A percentile compares a stretch with the other conserved stretches of the same genome.
phyloP scores from a whole-genome alignment of 1,139 yeast species.

The Sugiyamaella japonica region DNA sequence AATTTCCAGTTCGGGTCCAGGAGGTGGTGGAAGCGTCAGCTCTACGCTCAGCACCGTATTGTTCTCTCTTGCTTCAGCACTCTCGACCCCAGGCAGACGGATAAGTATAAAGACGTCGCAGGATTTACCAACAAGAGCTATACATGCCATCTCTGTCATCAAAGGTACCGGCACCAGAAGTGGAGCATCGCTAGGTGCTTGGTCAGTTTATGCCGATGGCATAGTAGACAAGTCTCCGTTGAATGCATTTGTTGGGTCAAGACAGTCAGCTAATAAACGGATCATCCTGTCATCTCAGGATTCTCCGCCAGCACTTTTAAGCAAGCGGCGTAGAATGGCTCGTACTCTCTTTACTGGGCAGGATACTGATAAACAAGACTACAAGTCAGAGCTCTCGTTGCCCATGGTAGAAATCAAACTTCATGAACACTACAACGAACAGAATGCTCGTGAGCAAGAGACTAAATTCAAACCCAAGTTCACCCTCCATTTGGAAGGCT shows the following conservation, averaged over 20 bases:
- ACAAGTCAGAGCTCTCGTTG: constrained; percentile 50
- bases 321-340: constrained; percentile 30
- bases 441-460: not conserved
- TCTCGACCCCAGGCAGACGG: constrained; percentile 46
- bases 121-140: constrained; percentile 54
- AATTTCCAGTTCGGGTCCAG: constrained; percentile 44
- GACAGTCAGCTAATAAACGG: constrained; percentile 5
- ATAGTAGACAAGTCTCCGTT: constrained; percentile 32
- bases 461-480: constrained; percentile 39
- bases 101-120: constrained; percentile 37
- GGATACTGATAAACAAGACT: constrained; percentile 25
- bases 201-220: constrained; percentile 35
- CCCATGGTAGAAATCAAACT: constrained; percentile 52
- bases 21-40: constrained; percentile 1
- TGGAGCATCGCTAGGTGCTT: constrained; percentile 32
- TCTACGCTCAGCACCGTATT: constrained; percentile 52
- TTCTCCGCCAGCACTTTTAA: constrained; percentile 6
- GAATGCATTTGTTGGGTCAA: constrained; percentile 15
- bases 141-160: constrained; percentile 55
- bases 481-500: constrained; percentile 58
- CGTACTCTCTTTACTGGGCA: constrained; percentile 35
- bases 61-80: constrained; percentile 45
- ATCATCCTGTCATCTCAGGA: constrained; percentile 2
- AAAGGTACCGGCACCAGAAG: constrained; percentile 53
- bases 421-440: constrained; percentile 31